Conservation (phyloP, 192 early-diverging fungal species). For the Podila horticola region DNA sequence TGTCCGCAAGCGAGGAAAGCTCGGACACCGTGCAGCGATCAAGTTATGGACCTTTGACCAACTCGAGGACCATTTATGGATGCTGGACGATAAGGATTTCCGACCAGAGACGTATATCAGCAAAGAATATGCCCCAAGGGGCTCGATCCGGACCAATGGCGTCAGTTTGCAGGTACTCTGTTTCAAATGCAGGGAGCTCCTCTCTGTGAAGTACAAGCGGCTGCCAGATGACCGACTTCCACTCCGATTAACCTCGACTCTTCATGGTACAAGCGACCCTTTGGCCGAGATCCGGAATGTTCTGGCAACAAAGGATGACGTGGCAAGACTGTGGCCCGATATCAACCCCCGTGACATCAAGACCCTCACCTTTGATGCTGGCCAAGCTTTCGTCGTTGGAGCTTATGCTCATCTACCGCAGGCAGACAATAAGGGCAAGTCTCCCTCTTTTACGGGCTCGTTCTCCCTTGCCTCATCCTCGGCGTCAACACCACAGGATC, state of each 20-base stretch:
- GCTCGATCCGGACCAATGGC: conserved; percentile 4
- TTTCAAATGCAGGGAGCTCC: conserved; percentile 12
- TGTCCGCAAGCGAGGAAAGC: too few species aligned
- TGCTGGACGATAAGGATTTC: too few species aligned
- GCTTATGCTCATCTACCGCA: conserved; percentile 5
- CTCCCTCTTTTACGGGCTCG: background rate
- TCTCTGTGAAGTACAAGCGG: background rate
- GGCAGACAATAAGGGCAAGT: conserved; percentile 2
- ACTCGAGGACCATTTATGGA: too few species aligned
- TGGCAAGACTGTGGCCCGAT: conserved; percentile 2
- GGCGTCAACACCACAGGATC: background rate
- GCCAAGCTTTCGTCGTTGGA: conserved; percentile 14
- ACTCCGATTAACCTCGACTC: conserved; percentile 5
- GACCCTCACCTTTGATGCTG: conserved; percentile 21
- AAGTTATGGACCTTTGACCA: too few species aligned
- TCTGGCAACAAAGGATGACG: background rate
- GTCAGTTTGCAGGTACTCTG: background rate
- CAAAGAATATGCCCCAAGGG: background rate
- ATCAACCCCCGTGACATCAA: background rate
- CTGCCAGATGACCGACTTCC: conserved; percentile 6
- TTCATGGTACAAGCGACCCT: background rate
- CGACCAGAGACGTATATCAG: background rate
- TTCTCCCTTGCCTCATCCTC: background rate
- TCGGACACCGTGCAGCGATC: too few species aligned
- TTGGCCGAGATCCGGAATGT: conserved; percentile 3